phyloP scores from a whole-genome alignment of 2,329 filamentous ascomycete genomes.

The Monosporascus sp. region DNA sequence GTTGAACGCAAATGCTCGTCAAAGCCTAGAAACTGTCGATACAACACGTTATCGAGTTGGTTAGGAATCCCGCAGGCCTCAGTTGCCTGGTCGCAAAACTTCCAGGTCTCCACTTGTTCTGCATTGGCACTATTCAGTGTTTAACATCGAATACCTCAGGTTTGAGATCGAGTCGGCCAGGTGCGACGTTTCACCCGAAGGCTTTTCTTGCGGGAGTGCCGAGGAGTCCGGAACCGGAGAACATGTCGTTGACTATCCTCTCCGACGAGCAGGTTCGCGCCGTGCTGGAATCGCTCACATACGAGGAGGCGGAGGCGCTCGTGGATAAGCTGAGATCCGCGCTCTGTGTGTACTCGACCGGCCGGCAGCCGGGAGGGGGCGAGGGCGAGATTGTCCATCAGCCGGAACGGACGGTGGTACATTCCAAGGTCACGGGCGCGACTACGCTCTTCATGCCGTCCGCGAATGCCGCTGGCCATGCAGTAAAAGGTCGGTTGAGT shows the following conservation, averaged over 20 bases:
- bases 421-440: constrained; percentile 42
- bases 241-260: constrained; percentile 54
- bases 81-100: no score
- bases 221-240: constrained; percentile 10
- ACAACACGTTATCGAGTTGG: no score
- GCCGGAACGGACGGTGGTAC: constrained; percentile 46
- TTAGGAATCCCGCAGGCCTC: no score
- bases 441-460: constrained; percentile 74
- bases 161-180: no score
- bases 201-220: neutral
- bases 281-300: constrained; percentile 48
- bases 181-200: no score
- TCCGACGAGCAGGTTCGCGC: constrained; percentile 50
- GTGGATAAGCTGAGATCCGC: constrained; percentile 43
- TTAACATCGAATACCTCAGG: no score
- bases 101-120: no score
- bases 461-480: constrained; percentile 56
- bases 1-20: no score
- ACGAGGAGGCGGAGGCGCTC: constrained; percentile 48
- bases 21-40: no score
- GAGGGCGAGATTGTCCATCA: constrained; percentile 46
- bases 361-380: constrained; percentile 37
- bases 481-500: constrained; percentile 54
- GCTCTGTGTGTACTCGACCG: constrained; percentile 58
- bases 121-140: no score